Evolutionary conservation across 495 filamentous ascomycete genomes (phyloP).

Genomic region (Tirmania nivea): DNA sequence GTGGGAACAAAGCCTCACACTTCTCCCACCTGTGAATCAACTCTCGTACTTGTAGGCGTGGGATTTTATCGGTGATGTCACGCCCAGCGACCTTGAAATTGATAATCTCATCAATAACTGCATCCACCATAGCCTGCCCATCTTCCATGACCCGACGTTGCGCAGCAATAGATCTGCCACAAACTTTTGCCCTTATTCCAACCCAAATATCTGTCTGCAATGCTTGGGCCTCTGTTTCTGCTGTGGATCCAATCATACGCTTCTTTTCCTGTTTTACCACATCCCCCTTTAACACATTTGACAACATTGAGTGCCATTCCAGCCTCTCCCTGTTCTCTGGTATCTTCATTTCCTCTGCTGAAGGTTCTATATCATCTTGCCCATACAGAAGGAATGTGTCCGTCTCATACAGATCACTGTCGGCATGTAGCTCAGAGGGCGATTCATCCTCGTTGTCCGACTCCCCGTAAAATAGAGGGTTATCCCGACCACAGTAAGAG

Average conservation of each 20-base stretch:
- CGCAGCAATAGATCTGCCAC: conserved; percentile 59
- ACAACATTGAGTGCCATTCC: conserved; percentile 96
- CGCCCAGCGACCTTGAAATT: conserved; percentile 86
- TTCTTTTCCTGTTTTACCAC: conserved; percentile 97
- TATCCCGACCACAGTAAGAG: conserved; percentile 44
- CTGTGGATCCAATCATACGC: conserved; percentile 61
- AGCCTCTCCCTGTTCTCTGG: conserved; percentile 73
- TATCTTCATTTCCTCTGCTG: conserved; percentile 69
- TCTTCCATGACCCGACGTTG: conserved; percentile 74
- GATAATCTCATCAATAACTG: conserved; percentile 63
- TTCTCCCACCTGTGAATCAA: conserved; percentile 73
- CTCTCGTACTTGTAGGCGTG: conserved; percentile 70
- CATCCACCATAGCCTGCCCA: conserved; percentile 41
- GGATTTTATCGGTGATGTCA: conserved; percentile 69
- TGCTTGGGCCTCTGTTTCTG: conserved; percentile 45
- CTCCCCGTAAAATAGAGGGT: conserved; percentile 32
- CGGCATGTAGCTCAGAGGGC: conserved; percentile 61
- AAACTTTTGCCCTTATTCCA: conserved; percentile 58
- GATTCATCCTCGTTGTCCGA: conserved; percentile 83
- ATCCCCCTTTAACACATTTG: conserved; percentile 84
- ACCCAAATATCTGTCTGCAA: conserved; percentile 74
- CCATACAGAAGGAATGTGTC: conserved; percentile 79
- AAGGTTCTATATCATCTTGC: conserved; percentile 69
- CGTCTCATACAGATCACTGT: conserved; percentile 70
- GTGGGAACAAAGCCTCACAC: conserved; percentile 65